Percentiles rank a stretch among this genome's conserved stretches.
Conservation (phyloP, 2,329 filamentous ascomycete genomes). For the Alternaria incomplexa region DNA sequence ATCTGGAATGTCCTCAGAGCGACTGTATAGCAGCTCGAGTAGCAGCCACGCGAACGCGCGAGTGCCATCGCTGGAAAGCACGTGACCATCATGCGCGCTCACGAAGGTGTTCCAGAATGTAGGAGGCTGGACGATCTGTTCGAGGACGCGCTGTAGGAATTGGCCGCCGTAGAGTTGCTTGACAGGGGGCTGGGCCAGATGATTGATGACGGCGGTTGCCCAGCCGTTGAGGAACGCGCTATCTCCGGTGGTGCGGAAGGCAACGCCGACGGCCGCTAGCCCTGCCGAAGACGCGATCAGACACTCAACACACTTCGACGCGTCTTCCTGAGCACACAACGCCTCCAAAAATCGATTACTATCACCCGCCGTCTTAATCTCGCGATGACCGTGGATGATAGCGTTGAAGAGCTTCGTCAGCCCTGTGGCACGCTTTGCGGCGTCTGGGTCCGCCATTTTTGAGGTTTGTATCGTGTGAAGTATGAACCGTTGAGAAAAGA, state of each 20-base stretch:
- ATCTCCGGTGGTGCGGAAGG: slow-evolving; percentile 54
- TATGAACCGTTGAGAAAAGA: background rate
- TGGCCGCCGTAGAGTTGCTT: slow-evolving; percentile 59
- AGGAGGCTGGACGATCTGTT: slow-evolving; percentile 58
- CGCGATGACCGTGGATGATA: slow-evolving; percentile 49
- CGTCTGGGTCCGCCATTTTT: slow-evolving; percentile 26
- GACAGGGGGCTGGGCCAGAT: slow-evolving; percentile 52
- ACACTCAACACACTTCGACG: slow-evolving; percentile 47
- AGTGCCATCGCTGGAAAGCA: slow-evolving; percentile 31
- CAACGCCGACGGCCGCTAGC: slow-evolving; percentile 46
- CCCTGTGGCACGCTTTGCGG: slow-evolving; percentile 33
- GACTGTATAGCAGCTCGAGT: slow-evolving; percentile 56
- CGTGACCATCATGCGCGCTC: slow-evolving; percentile 27
- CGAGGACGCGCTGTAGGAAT: slow-evolving; percentile 56
- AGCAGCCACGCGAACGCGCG: slow-evolving; percentile 49
- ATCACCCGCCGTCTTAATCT: slow-evolving; percentile 48
- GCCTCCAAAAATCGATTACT: slow-evolving; percentile 58
- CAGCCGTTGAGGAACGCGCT: slow-evolving; percentile 53
- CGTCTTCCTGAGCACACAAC: slow-evolving; percentile 52
- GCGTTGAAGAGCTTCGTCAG: slow-evolving; percentile 50
- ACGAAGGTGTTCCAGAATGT: slow-evolving; percentile 62
- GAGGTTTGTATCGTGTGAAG: background rate
- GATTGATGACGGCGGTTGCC: slow-evolving; percentile 41
- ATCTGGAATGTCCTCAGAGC: slow-evolving; percentile 29
- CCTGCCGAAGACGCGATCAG: slow-evolving; percentile 35